These are phyloP conservation scores for Lachnellula subtilissima DNA, from an alignment of 2,329 filamentous ascomycete species.

Conservation along the genomic window DNA sequence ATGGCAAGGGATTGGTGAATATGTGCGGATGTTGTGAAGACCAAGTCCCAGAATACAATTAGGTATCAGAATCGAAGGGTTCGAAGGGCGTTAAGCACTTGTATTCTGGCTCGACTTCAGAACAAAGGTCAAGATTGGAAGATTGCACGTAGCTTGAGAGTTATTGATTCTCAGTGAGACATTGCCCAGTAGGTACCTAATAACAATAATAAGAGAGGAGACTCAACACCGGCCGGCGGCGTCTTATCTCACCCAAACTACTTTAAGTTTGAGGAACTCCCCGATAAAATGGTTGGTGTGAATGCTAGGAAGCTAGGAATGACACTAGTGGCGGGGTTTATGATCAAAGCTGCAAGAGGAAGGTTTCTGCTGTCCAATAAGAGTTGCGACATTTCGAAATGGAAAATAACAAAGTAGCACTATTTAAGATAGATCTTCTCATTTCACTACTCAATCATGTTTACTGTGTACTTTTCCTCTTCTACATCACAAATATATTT, in stretches of 20 bases:
- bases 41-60: not conserved
- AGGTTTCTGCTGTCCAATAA: no score
- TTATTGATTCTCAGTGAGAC: not conserved
- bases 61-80: not conserved
- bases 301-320: no score
- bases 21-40: not conserved
- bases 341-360: no score
- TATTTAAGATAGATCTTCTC: no score
- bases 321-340: no score
- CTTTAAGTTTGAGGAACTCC: not conserved
- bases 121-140: not conserved
- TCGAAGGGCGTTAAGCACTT: not conserved
- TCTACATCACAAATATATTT: no score
- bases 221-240: constrained; percentile 12
- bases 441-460: no score
- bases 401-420: no score
- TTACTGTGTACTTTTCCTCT: no score
- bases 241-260: constrained; percentile 10
- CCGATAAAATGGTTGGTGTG: no score
- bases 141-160: not conserved
- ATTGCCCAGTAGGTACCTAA: no score
- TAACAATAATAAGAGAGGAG: not conserved
- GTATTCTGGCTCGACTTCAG: not conserved
- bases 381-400: no score
- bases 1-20: constrained; percentile 34